Evolutionary conservation across 2,329 filamentous ascomycete species (phyloP), one percentile per base, ranked within the genome.

Genomic region (Paraphoma sp.): DNA sequence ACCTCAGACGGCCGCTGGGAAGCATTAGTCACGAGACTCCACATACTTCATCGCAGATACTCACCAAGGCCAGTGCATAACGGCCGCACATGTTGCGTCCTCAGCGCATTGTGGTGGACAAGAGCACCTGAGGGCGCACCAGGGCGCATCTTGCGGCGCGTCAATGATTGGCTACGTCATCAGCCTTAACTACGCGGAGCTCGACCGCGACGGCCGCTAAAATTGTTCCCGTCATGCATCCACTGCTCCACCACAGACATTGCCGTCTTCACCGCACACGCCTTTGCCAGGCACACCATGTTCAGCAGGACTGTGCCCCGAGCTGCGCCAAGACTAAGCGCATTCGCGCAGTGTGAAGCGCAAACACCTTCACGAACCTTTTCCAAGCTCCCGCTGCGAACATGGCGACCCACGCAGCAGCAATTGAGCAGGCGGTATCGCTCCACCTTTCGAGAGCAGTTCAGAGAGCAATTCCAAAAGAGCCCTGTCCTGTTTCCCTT

Each of bases 1-100:
- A 97, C 84, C 72, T 92, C 89, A 23, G 88, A 89, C 36, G 91
- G 89, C 60, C 91, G 86, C 92, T 96, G 36, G 38, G 23, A 5
- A 6, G 14, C 14, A 43, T 10, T 17, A 68, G 65, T 47, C 42
- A 31, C 45, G 52, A 68, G 64, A 36, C 47, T 12, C 1, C 18
- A 30, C 42, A 12, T 30, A n/a, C 8, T 1, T 28, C 2, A 11
- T 1, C 17, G 40, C 43, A 23, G 45, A n/a, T 18, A 77, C 83
- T 59, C 79, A 87, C 86, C 78, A 88, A 78, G 45, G 84, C 83
- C 60, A 90, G 73, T 18, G 83, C 86, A 71, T 91, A 91, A 56
- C 88, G 82, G 16, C 88, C 88, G 72, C 88, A 91, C 88, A 91
- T 91, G 16, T 16, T 67, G 54, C 6, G n/a, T 10, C 36, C 31